Evolutionary conservation across 164 flowering plant species (phyloP).

Genomic region (Akebia trifoliata): DNA sequence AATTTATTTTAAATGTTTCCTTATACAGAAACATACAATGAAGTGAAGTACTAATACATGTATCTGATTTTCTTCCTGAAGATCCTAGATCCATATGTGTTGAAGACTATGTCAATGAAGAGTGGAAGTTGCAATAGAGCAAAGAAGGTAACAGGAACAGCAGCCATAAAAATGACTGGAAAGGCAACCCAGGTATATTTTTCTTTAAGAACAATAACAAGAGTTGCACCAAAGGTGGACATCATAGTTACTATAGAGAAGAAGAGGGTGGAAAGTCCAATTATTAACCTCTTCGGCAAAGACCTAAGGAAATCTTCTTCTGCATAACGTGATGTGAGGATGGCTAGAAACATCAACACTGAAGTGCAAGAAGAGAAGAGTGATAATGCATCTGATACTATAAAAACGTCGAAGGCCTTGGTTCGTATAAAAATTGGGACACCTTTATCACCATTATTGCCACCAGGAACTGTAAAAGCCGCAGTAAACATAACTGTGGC

Average conservation of each 20-base stretch:
- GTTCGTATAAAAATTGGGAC: background rate
- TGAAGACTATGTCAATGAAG: background rate
- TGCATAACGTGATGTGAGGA: slow-evolving; percentile 24
- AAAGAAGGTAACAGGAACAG: slow-evolving; percentile 3
- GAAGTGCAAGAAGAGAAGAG: slow-evolving; percentile 22
- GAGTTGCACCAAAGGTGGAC: slow-evolving; percentile 20
- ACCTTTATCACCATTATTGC: slow-evolving; percentile 1
- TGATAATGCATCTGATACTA: slow-evolving; percentile 14
- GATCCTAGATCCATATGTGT: slow-evolving; percentile 14
- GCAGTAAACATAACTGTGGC: slow-evolving; percentile 24
- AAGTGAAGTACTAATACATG: background rate
- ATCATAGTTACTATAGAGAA: slow-evolving; percentile 22
- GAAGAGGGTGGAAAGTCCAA: slow-evolving; percentile 21
- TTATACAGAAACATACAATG: too few species aligned
- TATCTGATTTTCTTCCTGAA: slow-evolving; percentile 2
- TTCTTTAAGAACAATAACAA: slow-evolving; percentile 7
- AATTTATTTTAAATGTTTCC: too few species aligned
- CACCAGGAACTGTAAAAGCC: slow-evolving; percentile 25
- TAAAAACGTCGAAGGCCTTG: slow-evolving; percentile 8
- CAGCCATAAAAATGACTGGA: background rate
- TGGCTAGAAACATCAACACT: slow-evolving; percentile 13
- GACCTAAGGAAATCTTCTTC: slow-evolving; percentile 16
- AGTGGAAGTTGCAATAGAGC: background rate
- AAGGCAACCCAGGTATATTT: background rate
- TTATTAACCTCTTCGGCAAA: slow-evolving; percentile 17